Evolutionary conservation across 1,284 basidiomycete genomes (phyloP), one percentile per base, ranked within the genome.

Genomic region (Malassezia vespertilionis): DNA sequence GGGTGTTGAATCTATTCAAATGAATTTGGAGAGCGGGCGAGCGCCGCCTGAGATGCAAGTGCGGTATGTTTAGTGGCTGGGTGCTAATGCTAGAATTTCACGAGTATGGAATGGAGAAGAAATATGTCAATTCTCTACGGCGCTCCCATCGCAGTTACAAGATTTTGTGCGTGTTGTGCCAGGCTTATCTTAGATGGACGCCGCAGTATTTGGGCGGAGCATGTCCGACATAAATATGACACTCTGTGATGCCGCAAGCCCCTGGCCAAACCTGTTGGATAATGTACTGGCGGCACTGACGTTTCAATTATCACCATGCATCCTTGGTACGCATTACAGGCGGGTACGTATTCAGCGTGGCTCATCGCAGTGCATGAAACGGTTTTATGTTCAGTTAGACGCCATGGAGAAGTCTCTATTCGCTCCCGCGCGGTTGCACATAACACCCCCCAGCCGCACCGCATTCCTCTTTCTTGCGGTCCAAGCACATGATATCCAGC

Each of bases 291-390:
- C 37, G 2, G 35, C 14, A 14, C 32, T 45, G n/a, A 44, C 48
- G 2, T 51, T 51, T 23, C 48, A 51, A 20, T 12, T 51, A 14
- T 51, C 37, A 38, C 37, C 42, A 2, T 15, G 35, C 1, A 4
- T 51, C n/a, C 9, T 40, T 7, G 44, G 41, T 1, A 51, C 48
- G 31, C 37, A 51, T 17, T 38, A 44, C 18, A 10, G 21, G 15
- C 17, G 43, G 28, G 48, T 45, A 26, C 23, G 48, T 34, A 7
- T 4, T 11, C 12, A 21, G n/a, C 11, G 17, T 24, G 8, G 12
- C 8, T 15, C n/a, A 10, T 3, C 4, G 0, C 9, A 51, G 48
- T 40, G 42, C 24, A 51, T 51, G 43, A 40, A 28, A 18, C 24
- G 21, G 15, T 44, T 45, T 10, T 7, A 23, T 14, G 17, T 14